Evolutionary conservation across 805 yeast species (phyloP).

Genomic region (Yarrowia bubula): DNA sequence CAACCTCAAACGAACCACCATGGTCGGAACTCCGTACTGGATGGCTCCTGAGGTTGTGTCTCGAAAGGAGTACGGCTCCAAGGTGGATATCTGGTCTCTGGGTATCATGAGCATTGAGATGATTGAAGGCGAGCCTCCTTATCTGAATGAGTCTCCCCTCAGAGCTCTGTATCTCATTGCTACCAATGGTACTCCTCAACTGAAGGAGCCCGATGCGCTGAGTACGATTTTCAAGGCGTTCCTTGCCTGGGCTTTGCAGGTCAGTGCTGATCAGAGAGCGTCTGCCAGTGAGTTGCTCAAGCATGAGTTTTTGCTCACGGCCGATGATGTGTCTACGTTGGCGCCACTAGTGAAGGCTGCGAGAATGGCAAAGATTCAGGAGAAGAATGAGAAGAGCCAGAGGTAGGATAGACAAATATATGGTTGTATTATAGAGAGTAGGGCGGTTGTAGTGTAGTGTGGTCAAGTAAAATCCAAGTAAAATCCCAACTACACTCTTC

Average conservation of each 20-base stretch:
- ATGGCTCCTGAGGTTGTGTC: conserved; percentile 99
- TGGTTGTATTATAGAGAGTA: not conserved
- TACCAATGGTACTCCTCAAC: conserved; percentile 91
- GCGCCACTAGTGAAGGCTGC: conserved; percentile 41
- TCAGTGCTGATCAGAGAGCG: conserved; percentile 76
- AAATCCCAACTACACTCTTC: too few species aligned
- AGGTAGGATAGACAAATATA: not conserved
- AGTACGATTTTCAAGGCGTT: conserved; percentile 66
- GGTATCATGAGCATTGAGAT: conserved; percentile 98
- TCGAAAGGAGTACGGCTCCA: conserved; percentile 91
- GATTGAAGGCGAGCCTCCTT: conserved; percentile 99
- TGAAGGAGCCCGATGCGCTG: conserved; percentile 82
- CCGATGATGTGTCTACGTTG: conserved; percentile 37
- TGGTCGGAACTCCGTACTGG: conserved; percentile 99
- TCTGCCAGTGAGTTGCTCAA: conserved; percentile 69
- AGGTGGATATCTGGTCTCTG: conserved; percentile 96
- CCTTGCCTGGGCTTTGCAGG: conserved; percentile 74
- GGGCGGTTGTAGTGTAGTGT: too few species aligned
- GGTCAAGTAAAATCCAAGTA: too few species aligned
- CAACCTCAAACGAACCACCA: conserved; percentile 75
- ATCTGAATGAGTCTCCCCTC: conserved; percentile 91
- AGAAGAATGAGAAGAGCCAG: conserved; percentile 12
- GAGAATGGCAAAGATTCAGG: conserved; percentile 32
- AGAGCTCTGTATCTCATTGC: conserved; percentile 92
- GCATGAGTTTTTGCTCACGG: conserved; percentile 51